Evolutionary conservation across 805 yeast genomes (phyloP).

Genomic region (Sungouiozyma ichnusensis): DNA sequence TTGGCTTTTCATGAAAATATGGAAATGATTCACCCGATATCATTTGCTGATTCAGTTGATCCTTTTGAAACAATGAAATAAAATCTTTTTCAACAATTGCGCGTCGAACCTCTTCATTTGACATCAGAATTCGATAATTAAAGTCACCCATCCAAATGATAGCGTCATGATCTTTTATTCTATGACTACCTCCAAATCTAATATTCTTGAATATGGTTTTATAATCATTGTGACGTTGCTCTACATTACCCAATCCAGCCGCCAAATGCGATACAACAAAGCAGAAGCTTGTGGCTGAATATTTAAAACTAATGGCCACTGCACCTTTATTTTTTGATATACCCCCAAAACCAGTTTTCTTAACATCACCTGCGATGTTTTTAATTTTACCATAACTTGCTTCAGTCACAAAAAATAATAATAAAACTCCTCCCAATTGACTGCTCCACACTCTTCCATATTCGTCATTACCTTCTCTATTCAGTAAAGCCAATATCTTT

Average conservation of each 20-base stretch:
- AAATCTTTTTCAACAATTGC: conserved; percentile 40
- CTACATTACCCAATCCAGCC: conserved; percentile 75
- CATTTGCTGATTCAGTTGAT: conserved; percentile 74
- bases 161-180: conserved; percentile 68
- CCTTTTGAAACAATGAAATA: conserved; percentile 49
- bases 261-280: conserved; percentile 84
- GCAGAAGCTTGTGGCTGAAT: conserved; percentile 62
- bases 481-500: conserved; percentile 40
- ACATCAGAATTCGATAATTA: conserved; percentile 68
- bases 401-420: conserved; percentile 56
- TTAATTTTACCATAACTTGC: conserved; percentile 41
- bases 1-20: conserved; percentile 69
- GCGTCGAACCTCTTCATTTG: conserved; percentile 59
- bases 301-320: conserved; percentile 54
- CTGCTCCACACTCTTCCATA: conserved; percentile 59
- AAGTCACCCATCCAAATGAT: conserved; percentile 91
- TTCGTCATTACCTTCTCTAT: conserved; percentile 29
- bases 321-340: conserved; percentile 79
- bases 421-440: conserved; percentile 77
- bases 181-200: conserved; percentile 45
- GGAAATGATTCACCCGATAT: conserved; percentile 68
- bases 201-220: conserved; percentile 65
- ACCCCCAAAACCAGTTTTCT: conserved; percentile 92
- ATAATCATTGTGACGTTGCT: conserved; percentile 80
- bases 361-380: conserved; percentile 58